Conservation (phyloP, 169 alveolate species). For the Eimeria praecox region DNA sequence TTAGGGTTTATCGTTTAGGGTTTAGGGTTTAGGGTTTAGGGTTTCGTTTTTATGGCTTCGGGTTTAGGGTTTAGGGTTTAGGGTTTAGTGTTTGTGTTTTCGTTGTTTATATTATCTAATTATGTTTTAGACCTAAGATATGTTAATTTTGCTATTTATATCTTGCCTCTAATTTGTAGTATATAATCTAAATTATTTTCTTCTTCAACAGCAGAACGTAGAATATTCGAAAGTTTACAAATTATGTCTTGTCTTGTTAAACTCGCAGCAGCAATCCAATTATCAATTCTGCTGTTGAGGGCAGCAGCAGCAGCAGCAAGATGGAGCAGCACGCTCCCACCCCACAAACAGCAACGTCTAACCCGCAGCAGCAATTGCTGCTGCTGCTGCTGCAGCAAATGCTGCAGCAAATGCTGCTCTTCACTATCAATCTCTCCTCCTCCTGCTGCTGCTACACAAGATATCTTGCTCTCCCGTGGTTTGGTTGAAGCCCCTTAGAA, state of each 20-base stretch:
- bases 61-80: conserved; percentile 14
- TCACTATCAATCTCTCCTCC: no score
- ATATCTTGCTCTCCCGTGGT: not conserved
- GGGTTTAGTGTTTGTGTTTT: not conserved
- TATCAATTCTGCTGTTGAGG: not conserved
- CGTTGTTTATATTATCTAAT: not conserved
- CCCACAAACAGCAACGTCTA: not conserved
- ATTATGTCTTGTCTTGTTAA: not conserved
- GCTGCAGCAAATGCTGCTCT: no score
- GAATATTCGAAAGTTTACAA: not conserved
- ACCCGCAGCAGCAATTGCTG: not conserved
- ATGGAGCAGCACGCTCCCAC: not conserved
- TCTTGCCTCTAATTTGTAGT: no score
- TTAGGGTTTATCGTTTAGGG: no score
- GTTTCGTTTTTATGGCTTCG: not conserved
- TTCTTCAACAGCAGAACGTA: not conserved
- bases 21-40: not conserved
- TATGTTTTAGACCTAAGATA: no score
- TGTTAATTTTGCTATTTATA: not conserved
- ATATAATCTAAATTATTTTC: no score
- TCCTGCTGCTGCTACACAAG: not conserved
- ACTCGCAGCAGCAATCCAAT: not conserved
- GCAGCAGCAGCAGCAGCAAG: not conserved
- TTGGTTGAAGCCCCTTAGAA: not conserved
- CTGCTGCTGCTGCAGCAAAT: not conserved